phyloP scores from a whole-genome alignment of 495 filamentous ascomycete species.

The Lasiosphaeria ovina region DNA sequence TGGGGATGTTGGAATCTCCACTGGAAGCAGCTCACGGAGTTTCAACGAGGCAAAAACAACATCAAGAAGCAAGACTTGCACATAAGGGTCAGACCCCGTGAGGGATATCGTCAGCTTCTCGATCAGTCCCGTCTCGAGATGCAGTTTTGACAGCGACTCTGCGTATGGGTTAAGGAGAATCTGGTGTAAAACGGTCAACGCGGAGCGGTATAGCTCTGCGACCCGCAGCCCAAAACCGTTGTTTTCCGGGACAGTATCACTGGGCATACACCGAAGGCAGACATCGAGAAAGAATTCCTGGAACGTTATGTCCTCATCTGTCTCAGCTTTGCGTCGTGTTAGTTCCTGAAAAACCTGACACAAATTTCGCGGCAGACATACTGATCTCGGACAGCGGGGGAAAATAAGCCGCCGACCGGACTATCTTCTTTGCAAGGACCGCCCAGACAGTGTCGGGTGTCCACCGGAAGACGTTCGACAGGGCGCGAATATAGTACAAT shows the following conservation, averaged over 20 bases:
- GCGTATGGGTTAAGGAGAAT: constrained; percentile 71
- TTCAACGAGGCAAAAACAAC: constrained; percentile 69
- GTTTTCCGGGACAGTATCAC: constrained; percentile 39
- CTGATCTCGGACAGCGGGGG: constrained; percentile 43
- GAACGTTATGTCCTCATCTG: constrained; percentile 51
- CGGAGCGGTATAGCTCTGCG: constrained; percentile 63
- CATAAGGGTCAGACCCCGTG: constrained; percentile 57
- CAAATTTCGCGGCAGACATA: constrained; percentile 27
- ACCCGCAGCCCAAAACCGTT: constrained; percentile 39
- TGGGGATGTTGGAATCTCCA: constrained; percentile 43
- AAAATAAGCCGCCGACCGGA: constrained; percentile 37
- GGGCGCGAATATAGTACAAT: constrained; percentile 72
- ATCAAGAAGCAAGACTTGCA: constrained; percentile 74
- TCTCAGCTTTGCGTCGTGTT: constrained; percentile 31
- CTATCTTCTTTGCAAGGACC: constrained; percentile 51
- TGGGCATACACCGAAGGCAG: constrained; percentile 55
- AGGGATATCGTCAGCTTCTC: constrained; percentile 65
- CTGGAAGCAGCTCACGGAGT: constrained; percentile 54
- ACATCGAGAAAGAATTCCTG: constrained; percentile 62
- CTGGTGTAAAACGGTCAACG: constrained; percentile 70
- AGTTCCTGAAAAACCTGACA: constrained; percentile 11
- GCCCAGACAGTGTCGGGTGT: constrained; percentile 60
- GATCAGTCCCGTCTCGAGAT: constrained; percentile 71
- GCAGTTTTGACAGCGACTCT: constrained; percentile 60
- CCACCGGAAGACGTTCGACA: constrained; percentile 68